Percentiles rank a stretch among this genome's conserved stretches.
These are phyloP conservation scores for Erodium trifolium DNA, from an alignment of 441 rosid species.

Conservation along the genomic window DNA sequence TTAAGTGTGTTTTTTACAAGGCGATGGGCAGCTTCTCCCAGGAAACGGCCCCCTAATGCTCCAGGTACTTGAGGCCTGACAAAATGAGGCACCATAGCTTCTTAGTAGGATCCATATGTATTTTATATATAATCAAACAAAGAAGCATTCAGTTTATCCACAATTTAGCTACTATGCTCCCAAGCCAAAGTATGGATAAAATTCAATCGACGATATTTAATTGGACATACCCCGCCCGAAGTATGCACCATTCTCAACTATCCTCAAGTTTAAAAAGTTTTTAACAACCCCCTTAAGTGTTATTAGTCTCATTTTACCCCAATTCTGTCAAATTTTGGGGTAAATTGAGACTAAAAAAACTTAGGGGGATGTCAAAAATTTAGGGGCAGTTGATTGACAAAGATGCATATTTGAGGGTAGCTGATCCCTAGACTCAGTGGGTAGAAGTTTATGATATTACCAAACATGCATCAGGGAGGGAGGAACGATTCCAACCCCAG, in stretches of 20 bases:
- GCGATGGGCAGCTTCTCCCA: constrained; percentile 98
- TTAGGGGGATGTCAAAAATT: no score
- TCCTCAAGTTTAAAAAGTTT: no score
- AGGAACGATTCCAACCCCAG: background rate
- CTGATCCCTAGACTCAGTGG: background rate
- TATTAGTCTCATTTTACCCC: no score
- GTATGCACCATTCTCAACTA: no score
- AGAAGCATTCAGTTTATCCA: background rate
- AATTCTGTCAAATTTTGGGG: no score
- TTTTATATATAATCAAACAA: background rate
- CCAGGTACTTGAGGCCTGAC: constrained; percentile 73
- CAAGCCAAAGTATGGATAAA: background rate
- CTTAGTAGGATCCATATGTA: background rate
- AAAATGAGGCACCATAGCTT: constrained; percentile 8
- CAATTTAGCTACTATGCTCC: no score
- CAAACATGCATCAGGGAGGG: background rate
- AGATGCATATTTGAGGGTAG: no score
- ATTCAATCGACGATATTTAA: background rate
- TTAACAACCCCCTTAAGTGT: no score
- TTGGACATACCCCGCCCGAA: background rate
- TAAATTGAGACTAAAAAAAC: no score
- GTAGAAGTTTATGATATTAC: background rate
- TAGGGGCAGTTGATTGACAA: no score
- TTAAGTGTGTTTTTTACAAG: constrained; percentile 85
- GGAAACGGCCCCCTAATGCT: constrained; percentile 55